These are phyloP conservation scores for Trichoderma virens DNA, from an alignment of 495 filamentous ascomycete genomes.

Conservation along the genomic window DNA sequence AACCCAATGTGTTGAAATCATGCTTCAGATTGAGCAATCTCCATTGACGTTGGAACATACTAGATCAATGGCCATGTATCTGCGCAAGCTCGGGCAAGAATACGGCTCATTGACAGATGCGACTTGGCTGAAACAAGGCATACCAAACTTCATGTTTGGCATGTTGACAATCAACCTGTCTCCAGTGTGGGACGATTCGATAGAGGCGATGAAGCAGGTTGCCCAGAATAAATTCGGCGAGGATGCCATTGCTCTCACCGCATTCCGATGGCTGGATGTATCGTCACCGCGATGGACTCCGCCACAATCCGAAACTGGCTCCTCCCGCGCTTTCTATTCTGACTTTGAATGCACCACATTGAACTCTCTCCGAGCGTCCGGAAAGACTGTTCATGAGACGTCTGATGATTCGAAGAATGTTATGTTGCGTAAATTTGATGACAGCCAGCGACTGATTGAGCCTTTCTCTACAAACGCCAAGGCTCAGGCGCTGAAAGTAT, in stretches of 20 bases:
- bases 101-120: slow-evolving; percentile 48
- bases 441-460: slow-evolving; percentile 36
- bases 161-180: slow-evolving; percentile 76
- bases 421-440: slow-evolving; percentile 44
- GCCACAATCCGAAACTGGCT: slow-evolving; percentile 23
- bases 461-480: slow-evolving; percentile 42
- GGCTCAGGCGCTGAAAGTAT: slow-evolving; percentile 69
- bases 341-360: slow-evolving; percentile 82
- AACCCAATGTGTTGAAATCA: slow-evolving; percentile 39
- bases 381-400: slow-evolving; percentile 31
- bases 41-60: slow-evolving; percentile 65
- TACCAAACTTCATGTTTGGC: slow-evolving; percentile 82
- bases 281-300: slow-evolving; percentile 37
- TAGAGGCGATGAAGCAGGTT: slow-evolving; percentile 65
- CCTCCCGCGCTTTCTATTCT: slow-evolving; percentile 29
- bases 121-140: slow-evolving; percentile 59
- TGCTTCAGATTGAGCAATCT: slow-evolving; percentile 69
- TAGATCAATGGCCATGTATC: slow-evolving; percentile 70
- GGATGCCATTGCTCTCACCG: slow-evolving; percentile 60
- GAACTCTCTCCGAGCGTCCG: slow-evolving; percentile 42
- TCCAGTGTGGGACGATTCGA: slow-evolving; percentile 78
- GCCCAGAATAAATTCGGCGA: slow-evolving; percentile 63
- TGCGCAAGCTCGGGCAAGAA: slow-evolving; percentile 62
- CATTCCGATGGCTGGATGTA: slow-evolving; percentile 71
- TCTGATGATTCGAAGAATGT: slow-evolving; percentile 33